These are phyloP conservation scores for Penicillium cinerascens DNA, from an alignment of 495 filamentous ascomycete species.

Conservation along the genomic window DNA sequence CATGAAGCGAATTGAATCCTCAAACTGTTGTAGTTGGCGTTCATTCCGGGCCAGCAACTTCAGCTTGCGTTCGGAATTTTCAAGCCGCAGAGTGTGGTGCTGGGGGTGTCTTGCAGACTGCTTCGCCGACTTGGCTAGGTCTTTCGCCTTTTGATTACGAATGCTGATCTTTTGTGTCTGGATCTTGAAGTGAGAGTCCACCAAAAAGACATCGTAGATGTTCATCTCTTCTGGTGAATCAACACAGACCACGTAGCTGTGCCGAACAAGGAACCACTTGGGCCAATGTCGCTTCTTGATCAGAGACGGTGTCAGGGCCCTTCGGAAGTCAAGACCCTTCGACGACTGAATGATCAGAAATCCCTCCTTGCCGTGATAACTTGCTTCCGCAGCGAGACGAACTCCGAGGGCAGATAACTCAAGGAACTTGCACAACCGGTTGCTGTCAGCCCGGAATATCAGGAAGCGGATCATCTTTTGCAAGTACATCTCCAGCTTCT, in stretches of 20 bases:
- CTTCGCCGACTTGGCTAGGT: slow-evolving; percentile 58
- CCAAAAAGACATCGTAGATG: slow-evolving; percentile 96
- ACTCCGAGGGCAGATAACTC: slow-evolving; percentile 94
- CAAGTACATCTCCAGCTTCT: slow-evolving; percentile 87
- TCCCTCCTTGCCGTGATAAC: slow-evolving; percentile 97
- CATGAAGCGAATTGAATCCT: slow-evolving; percentile 88
- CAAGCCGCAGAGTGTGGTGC: slow-evolving; percentile 79
- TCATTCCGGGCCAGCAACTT: slow-evolving; percentile 93
- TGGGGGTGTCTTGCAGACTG: slow-evolving; percentile 64
- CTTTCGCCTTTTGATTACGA: slow-evolving; percentile 62
- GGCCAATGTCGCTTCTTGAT: slow-evolving; percentile 78
- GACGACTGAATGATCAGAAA: slow-evolving; percentile 86
- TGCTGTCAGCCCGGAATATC: slow-evolving; percentile 94
- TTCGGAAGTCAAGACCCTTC: slow-evolving; percentile 86
- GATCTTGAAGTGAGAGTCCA: slow-evolving; percentile 79
- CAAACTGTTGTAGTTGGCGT: slow-evolving; percentile 83
- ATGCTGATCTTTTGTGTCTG: slow-evolving; percentile 62
- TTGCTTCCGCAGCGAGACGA: slow-evolving; percentile 90
- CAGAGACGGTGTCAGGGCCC: slow-evolving; percentile 68
- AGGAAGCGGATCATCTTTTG: slow-evolving; percentile 90
- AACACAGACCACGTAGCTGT: slow-evolving; percentile 96
- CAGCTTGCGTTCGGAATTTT: slow-evolving; percentile 83
- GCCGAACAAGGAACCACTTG: slow-evolving; percentile 97
- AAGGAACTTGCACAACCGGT: slow-evolving; percentile 91
- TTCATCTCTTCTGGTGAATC: slow-evolving; percentile 98